Percentiles rank a stretch among this genome's conserved stretches.
Conservation (phyloP, 2,329 filamentous ascomycete species). For the Alternaria solani region DNA sequence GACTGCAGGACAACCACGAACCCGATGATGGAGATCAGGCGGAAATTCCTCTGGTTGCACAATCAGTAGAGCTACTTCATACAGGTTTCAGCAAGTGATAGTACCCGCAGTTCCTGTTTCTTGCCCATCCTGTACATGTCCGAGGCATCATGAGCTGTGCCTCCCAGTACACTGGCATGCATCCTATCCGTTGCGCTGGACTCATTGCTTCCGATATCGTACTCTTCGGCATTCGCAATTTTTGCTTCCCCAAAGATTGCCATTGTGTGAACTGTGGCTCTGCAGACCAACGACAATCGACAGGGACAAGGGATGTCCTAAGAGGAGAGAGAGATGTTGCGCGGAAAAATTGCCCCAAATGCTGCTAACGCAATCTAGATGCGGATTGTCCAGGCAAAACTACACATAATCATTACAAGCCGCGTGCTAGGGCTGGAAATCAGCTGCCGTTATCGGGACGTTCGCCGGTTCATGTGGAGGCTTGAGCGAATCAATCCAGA, state of each 20-base stretch:
- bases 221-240: conserved; percentile 19
- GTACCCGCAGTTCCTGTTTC: conserved; percentile 29
- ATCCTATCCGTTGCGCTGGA: conserved; percentile 7
- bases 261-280: conserved; percentile 4
- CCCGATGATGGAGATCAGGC: conserved; percentile 27
- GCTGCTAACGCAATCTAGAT: not conserved
- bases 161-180: conserved; percentile 17
- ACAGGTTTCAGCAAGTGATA: not conserved
- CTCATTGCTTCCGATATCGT: conserved; percentile 13
- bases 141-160: conserved; percentile 23
- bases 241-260: conserved; percentile 9
- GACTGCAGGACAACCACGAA: conserved; percentile 26
- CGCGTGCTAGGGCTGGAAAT: not conserved
- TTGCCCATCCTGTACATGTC: conserved; percentile 39
- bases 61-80: not conserved
- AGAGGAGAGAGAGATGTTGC: not conserved
- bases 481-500: not conserved
- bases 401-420: not conserved
- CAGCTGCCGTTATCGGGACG: conserved; percentile 1
- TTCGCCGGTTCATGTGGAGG: not conserved
- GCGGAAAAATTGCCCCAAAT: not conserved
- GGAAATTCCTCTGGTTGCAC: conserved; percentile 23
- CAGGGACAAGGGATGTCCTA: not conserved
- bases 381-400: not conserved
- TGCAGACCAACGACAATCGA: not conserved